These are phyloP conservation scores for Lotmaria passim DNA, from an alignment of 208 protist genomes.

Conservation along the genomic window DNA sequence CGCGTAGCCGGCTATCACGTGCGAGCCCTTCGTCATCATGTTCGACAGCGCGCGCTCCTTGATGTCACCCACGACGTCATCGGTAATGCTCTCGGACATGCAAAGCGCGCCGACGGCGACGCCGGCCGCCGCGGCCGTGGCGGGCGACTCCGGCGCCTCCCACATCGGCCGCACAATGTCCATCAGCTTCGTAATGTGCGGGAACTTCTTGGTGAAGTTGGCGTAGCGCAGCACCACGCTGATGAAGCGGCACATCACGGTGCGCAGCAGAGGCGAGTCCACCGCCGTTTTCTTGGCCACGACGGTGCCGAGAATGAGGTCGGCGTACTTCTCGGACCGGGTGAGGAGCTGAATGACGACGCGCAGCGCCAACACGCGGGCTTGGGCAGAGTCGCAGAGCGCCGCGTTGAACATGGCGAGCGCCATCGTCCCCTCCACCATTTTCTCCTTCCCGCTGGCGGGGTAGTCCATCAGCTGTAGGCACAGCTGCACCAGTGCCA, in stretches of 20 bases:
- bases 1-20: slow-evolving; percentile 78
- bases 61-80: slow-evolving; percentile 65
- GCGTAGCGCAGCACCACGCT: slow-evolving; percentile 87
- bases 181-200: slow-evolving; percentile 80
- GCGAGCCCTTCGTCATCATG: slow-evolving; percentile 60
- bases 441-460: slow-evolving; percentile 88
- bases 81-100: slow-evolving; percentile 79
- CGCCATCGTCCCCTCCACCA: slow-evolving; percentile 90
- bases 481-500: slow-evolving; percentile 83
- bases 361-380: slow-evolving; percentile 75
- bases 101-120: slow-evolving; percentile 84
- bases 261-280: slow-evolving; percentile 77
- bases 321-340: slow-evolving; percentile 83
- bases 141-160: slow-evolving; percentile 74
- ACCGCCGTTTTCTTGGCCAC: slow-evolving; percentile 82
- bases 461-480: slow-evolving; percentile 85
- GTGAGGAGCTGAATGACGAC: slow-evolving; percentile 81
- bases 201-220: slow-evolving; percentile 73
- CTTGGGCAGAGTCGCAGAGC: slow-evolving; percentile 84
- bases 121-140: slow-evolving; percentile 64
- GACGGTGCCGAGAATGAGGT: slow-evolving; percentile 88
- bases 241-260: slow-evolving; percentile 92
- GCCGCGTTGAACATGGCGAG: slow-evolving; percentile 90
- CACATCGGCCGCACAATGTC: slow-evolving; percentile 76
- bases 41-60: slow-evolving; percentile 74